Base-by-base conservation (phyloP, 768 basidiomycete genomes). In the Collybia sordida region DNA sequence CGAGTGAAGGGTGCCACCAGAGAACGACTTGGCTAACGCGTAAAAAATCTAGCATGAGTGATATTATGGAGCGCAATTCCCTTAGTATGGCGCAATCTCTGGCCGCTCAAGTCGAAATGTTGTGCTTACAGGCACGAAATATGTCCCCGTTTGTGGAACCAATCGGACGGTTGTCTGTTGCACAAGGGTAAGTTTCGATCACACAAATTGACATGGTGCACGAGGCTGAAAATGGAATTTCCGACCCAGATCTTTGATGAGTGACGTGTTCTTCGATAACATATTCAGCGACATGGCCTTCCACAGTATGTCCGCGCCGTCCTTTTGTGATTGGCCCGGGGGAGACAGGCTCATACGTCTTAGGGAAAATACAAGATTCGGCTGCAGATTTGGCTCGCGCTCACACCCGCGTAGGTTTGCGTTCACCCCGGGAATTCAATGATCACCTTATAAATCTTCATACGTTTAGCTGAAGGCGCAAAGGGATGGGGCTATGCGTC, bases 251-350 rank as follows among this genome's bases (percentile, higher is more conserved):
- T 67, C 70, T 24, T 59, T 75, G 24, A 49, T 74, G 22, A 66
- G 62, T 51, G 72, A 74, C 53, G 62, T 74, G 14, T 66, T 74
- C 49, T 75, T 74, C 53, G 72, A 75, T 53, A 72, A 74, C 51
- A 64, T 74, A 21, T 71, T 71, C 55, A 68, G 73, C 6, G 74
- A 78, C 58, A 59, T 69, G 57, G 65, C 64, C 27, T 74, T 75
- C 58, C 71, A 74, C 50, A 64, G 75, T 77, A 31, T 31, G 31
- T 31, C 31, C 31, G 9, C 31, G 53, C 56, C 59, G 50, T 55
- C 51, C 41, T 31, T 31, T 31, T 31, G 31, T 31, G 4, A 31
- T 31, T 31, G 31, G 11, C 31, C 31, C 4, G 9, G 3, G 31
- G 14, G 14, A 31, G 14, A 11, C 31, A 31, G 31, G 3, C 31